These are phyloP conservation scores for Tetrahymena elliotti DNA, from an alignment of 73 alveolate genomes.

Conservation along the genomic window DNA sequence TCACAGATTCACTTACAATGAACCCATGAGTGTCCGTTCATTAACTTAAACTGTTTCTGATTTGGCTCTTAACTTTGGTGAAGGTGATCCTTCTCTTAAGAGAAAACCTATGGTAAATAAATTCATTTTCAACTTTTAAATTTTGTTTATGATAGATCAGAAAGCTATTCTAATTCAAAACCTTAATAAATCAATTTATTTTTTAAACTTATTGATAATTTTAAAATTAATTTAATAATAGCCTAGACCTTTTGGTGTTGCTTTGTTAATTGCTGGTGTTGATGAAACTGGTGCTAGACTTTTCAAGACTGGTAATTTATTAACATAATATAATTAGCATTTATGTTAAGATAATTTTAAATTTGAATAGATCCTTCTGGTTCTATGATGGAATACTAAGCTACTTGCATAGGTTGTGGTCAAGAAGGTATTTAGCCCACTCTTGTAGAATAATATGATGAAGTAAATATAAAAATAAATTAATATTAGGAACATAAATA, in stretches of 20 bases:
- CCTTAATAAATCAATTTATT: not conserved
- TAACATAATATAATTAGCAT: not conserved
- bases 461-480: conserved; percentile 8
- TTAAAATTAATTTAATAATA: conserved; percentile 35
- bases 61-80: conserved; percentile 91
- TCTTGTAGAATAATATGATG: conserved; percentile 73
- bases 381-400: conserved; percentile 83
- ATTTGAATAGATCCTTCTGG: conserved; percentile 79
- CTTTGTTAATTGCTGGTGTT: conserved; percentile 89
- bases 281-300: conserved; percentile 86
- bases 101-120: conserved; percentile 15
- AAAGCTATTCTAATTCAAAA: not conserved
- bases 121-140: not conserved
- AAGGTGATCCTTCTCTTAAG: conserved; percentile 73
- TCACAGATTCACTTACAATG: conserved; percentile 84
- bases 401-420: conserved; percentile 93
- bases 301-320: conserved; percentile 53
- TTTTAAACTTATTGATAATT: not conserved
- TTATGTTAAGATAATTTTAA: not conserved
- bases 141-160: not conserved
- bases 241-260: conserved; percentile 95
- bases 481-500: not conserved
- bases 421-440: conserved; percentile 88
- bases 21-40: conserved; percentile 78
- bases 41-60: conserved; percentile 83